phyloP scores from a whole-genome alignment of 768 basidiomycete genomes.

The Scleroderma citrinum region DNA sequence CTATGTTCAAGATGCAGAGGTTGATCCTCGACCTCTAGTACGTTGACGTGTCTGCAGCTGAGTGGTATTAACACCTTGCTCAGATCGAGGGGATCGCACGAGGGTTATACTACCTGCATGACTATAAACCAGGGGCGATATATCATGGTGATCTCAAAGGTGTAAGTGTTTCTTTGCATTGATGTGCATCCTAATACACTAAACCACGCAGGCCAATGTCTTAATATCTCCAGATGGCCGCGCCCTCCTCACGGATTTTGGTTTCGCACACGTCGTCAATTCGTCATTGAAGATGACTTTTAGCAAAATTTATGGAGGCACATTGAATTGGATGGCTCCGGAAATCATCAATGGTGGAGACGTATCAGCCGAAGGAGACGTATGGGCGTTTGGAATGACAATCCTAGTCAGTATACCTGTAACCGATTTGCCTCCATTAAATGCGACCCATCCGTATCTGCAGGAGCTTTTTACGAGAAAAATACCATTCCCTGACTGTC shows the following conservation, averaged over 20 bases:
- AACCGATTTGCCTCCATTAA: neutral
- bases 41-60: neutral
- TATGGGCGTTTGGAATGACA: neutral
- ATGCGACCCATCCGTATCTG: too few relatives aligned
- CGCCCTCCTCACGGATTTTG: constrained; percentile 40
- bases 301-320: neutral
- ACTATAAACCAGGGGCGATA: constrained; percentile 22
- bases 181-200: constrained; percentile 16
- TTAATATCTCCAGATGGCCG: constrained; percentile 31
- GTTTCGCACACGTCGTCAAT: constrained; percentile 16
- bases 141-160: constrained; percentile 9
- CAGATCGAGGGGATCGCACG: constrained; percentile 33
- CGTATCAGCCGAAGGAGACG: neutral
- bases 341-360: neutral
- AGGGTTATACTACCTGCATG: constrained; percentile 33
- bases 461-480: neutral
- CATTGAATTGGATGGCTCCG: constrained; percentile 1
- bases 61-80: neutral
- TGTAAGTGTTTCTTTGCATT: neutral
- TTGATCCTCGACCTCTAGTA: neutral
- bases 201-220: constrained; percentile 31
- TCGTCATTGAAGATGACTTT: neutral
- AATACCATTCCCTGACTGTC: too few relatives aligned
- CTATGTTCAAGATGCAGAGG: neutral
- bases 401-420: neutral